Evolutionary conservation across 2,329 filamentous ascomycete species (phyloP).

Genomic region (Xylariaceae sp.): DNA sequence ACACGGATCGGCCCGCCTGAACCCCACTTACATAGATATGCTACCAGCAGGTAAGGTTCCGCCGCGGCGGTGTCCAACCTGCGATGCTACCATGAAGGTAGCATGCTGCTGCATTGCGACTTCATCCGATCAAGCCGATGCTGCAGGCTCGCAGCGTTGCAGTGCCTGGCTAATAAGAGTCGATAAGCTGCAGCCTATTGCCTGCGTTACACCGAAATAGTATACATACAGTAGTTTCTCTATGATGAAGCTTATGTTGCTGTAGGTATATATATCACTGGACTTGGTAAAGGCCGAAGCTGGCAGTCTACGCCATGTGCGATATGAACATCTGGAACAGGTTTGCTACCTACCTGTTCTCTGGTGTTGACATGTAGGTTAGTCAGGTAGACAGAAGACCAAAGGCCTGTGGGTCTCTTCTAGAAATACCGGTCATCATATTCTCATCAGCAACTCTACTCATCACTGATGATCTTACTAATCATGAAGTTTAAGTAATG

Average conservation of each 20-base stretch:
- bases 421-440: background rate
- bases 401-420: background rate
- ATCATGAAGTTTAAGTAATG: background rate
- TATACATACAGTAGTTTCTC: background rate
- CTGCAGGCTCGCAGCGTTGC: background rate
- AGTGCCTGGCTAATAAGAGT: background rate
- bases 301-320: background rate
- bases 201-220: background rate
- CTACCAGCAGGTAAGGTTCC: conserved; percentile 3
- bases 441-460: background rate
- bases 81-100: no score
- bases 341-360: background rate
- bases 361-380: background rate
- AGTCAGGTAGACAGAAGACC: background rate
- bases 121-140: background rate
- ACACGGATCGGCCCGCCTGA: background rate
- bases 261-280: no score
- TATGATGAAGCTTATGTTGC: no score
- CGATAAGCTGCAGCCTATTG: background rate
- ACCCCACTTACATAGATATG: conserved; percentile 9
- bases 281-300: no score
- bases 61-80: conserved; percentile 10
- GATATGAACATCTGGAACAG: background rate
- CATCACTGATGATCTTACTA: background rate
- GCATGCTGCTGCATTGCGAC: background rate